Evolutionary conservation across 2,329 filamentous ascomycete genomes (phyloP), one percentile per base, ranked within the genome.

Genomic region (Fusarium vanettenii): DNA sequence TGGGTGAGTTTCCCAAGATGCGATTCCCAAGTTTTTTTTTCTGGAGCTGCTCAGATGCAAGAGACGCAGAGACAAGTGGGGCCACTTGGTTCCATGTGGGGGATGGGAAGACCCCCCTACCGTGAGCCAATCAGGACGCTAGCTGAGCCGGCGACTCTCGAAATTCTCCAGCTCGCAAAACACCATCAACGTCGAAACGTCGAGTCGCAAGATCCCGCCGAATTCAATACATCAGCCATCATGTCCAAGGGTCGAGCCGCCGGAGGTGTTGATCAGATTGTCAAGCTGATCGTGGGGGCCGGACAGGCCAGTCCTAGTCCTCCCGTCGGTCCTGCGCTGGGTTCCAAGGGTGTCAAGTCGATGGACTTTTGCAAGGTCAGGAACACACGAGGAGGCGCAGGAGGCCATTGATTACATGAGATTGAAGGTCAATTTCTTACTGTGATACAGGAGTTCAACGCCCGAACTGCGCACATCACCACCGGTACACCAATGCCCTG

Each of bases 361-460:
- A 99, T 99, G 93, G 97, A 99, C 86, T 99, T 98, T 84, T 98
- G 97, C 91, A 98, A 98, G 90, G 96, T 97, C 71, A 71, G 83
- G 56, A 60, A 37, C 64, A 60, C 50, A n/a, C 52, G 18, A 45
- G 18, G 37, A 55, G 64, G 35, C 43, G 18, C 14, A 57, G 10
- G 25, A 25, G 20, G 41, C 60, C 33, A 22, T 52, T 41, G n/a
- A 39, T 31, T 55, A 55, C 11, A n/a, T 27, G 43, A 13, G 13
- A 16, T 41, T 31, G 11, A 22, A 43, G 5, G n/a, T 45, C 52
- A 31, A 69, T 72, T 74, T 67, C 78, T 79, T 39, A 79, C 52
- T 0, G 7, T 9, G 22, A 41, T 63, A 3, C 78, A 98, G 96
- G 97, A 98, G 85, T 98, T 98, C 90, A 98, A 98, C 83, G 96